These are phyloP conservation scores for Volvox carteri DNA, from an alignment of 163 green algal genomes.

Conservation along the genomic window DNA sequence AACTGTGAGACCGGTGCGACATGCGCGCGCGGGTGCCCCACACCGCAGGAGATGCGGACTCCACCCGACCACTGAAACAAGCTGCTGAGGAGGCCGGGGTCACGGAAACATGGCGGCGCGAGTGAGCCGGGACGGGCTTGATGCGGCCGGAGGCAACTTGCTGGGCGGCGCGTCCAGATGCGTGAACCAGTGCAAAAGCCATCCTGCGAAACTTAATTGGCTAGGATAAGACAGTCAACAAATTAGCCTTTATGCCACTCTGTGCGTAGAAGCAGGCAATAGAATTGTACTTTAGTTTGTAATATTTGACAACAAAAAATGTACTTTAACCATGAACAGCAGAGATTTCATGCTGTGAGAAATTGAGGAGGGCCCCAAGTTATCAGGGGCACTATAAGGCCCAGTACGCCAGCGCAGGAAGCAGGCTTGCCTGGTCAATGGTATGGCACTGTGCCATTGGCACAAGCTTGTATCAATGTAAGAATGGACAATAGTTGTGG, in stretches of 20 bases:
- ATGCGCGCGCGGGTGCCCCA: neutral
- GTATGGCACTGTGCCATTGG: no score
- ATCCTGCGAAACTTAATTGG: neutral
- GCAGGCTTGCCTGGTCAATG: no score
- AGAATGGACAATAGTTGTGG: no score
- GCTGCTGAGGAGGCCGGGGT: neutral
- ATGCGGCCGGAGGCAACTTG: neutral
- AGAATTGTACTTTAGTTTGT: no score
- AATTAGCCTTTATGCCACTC: neutral
- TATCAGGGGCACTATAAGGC: neutral
- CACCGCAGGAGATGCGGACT: neutral
- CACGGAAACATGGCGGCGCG: neutral
- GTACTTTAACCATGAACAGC: no score
- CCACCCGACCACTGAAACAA: conserved; percentile 16
- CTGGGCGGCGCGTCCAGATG: neutral
- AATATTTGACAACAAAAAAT: no score
- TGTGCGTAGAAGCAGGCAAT: no score
- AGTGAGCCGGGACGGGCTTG: neutral
- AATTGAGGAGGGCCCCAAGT: neutral
- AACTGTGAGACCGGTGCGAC: neutral
- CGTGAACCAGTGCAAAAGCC: neutral
- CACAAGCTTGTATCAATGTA: no score
- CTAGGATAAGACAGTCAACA: neutral
- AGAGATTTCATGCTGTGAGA: no score
- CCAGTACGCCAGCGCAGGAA: no score